Percentiles rank a stretch among this genome's conserved stretches.
Conservation (phyloP, 768 basidiomycete genomes). For the Filobasidium floriforme region DNA sequence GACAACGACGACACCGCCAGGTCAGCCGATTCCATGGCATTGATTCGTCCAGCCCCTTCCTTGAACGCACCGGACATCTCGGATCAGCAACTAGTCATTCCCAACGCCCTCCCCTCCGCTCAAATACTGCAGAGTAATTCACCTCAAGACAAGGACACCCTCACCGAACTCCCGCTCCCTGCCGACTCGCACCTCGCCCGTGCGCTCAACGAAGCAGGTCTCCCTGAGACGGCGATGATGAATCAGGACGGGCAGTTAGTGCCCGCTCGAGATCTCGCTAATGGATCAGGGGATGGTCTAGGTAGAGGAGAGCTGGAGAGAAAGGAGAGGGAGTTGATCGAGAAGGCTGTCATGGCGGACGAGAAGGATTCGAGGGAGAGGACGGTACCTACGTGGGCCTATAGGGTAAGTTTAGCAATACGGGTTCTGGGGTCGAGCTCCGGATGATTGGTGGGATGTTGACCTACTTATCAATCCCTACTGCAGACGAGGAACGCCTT, state of each 20-base stretch:
- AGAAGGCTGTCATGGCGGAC: conserved; percentile 34
- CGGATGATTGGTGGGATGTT: too few relatives aligned
- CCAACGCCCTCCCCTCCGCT: conserved; percentile 19
- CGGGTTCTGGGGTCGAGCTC: not conserved
- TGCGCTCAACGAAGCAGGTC: conserved; percentile 38
- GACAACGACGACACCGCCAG: not conserved
- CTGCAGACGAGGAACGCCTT: conserved; percentile 79
- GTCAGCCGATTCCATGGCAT: conserved; percentile 8
- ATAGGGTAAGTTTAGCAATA: conserved; percentile 30
- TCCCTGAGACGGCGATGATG: conserved; percentile 41
- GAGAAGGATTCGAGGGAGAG: conserved; percentile 27
- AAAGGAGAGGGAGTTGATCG: conserved; percentile 21
- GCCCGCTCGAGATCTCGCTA: conserved; percentile 33
- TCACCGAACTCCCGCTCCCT: conserved; percentile 31
- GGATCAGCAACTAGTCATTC: conserved; percentile 15
- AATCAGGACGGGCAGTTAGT: conserved; percentile 38
- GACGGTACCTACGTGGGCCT: conserved; percentile 40
- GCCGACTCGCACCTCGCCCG: conserved; percentile 36
- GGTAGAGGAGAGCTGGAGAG: conserved; percentile 34
- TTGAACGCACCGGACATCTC: conserved; percentile 17
- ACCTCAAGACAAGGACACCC: not conserved
- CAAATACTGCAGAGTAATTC: conserved; percentile 3
- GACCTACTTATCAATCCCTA: not conserved
- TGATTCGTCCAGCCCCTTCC: conserved; percentile 22
- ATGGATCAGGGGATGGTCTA: conserved; percentile 29